Percentiles rank a stretch among this genome's conserved stretches.
Conservation (phyloP, 129 eudicot genomes). For the Deinandra increscens region DNA sequence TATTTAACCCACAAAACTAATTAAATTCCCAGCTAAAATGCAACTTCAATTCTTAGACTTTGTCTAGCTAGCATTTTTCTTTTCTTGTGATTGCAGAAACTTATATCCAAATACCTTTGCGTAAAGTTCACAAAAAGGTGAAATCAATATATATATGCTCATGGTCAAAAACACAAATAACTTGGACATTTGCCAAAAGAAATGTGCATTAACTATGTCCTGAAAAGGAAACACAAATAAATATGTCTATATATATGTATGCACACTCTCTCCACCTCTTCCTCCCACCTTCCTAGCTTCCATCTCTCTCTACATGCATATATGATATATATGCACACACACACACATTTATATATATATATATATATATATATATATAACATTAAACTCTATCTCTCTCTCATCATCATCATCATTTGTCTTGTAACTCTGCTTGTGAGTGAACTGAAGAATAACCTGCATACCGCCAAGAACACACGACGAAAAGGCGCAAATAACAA, state of each 20-base stretch:
- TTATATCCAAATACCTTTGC: conserved; percentile 18
- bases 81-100: conserved; percentile 10
- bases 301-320: conserved; percentile 13
- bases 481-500: conserved; percentile 7
- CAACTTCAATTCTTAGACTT: background rate
- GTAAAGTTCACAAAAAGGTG: conserved; percentile 27
- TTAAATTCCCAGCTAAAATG: conserved; percentile 1
- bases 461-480: conserved; percentile 18
- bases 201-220: conserved; percentile 23
- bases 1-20: conserved; percentile 25
- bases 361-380: background rate
- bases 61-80: conserved; percentile 12
- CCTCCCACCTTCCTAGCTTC: background rate
- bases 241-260: background rate
- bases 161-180: background rate
- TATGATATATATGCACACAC: background rate
- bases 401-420: conserved; percentile 18
- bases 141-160: conserved; percentile 15
- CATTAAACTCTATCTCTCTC: conserved; percentile 4
- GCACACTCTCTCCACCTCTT: background rate
- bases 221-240: conserved; percentile 3
- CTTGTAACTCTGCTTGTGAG: background rate
- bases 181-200: conserved; percentile 20
- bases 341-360: background rate
- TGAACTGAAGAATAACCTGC: conserved; percentile 22